phyloP scores from a whole-genome alignment of 2,329 filamentous ascomycete genomes.

The Kalmusia sp. region DNA sequence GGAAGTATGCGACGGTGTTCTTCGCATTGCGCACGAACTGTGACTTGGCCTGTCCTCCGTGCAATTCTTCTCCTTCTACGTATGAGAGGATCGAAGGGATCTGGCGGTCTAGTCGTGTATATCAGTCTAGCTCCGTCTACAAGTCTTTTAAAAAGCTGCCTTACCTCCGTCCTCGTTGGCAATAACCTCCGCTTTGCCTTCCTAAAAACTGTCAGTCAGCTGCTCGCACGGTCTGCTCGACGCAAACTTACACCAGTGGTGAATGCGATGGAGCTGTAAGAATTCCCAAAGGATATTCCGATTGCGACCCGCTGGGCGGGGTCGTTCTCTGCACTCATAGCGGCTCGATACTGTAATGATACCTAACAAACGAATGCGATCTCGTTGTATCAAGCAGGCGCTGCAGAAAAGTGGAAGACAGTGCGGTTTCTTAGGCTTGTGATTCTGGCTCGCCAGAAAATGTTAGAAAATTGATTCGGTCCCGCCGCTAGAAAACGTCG shows the following conservation, averaged over 20 bases:
- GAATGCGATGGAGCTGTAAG: slow-evolving; percentile 95
- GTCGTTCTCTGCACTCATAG: slow-evolving; percentile 60
- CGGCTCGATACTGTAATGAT: slow-evolving; percentile 16
- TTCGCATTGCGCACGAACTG: slow-evolving; percentile 90
- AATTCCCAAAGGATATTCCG: slow-evolving; percentile 97
- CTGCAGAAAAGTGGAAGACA: not conserved
- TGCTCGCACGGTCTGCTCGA: slow-evolving; percentile 1
- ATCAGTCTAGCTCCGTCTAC: slow-evolving; percentile 7
- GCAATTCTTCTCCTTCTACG: slow-evolving; percentile 94
- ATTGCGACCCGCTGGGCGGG: slow-evolving; percentile 72
- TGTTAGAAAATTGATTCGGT: slow-evolving; percentile 3
- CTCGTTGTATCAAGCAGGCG: too few relatives aligned
- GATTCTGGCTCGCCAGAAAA: not conserved
- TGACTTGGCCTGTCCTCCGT: slow-evolving; percentile 91
- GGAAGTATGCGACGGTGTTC: slow-evolving; percentile 95
- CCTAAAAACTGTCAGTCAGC: slow-evolving; percentile 51
- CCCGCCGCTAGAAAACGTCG: slow-evolving; percentile 18
- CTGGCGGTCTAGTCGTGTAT: slow-evolving; percentile 75
- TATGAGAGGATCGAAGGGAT: slow-evolving; percentile 96
- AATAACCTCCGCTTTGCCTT: slow-evolving; percentile 97
- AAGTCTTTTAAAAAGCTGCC: slow-evolving; percentile 40
- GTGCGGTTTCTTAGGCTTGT: not conserved
- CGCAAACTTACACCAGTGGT: slow-evolving; percentile 65
- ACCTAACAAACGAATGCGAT: not conserved
- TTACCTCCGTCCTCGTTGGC: slow-evolving; percentile 98